A percentile compares a stretch with the other conserved stretches of the same genome.
phyloP scores from a whole-genome alignment of 768 basidiomycete genomes.

The Pleurotus giganteus region DNA sequence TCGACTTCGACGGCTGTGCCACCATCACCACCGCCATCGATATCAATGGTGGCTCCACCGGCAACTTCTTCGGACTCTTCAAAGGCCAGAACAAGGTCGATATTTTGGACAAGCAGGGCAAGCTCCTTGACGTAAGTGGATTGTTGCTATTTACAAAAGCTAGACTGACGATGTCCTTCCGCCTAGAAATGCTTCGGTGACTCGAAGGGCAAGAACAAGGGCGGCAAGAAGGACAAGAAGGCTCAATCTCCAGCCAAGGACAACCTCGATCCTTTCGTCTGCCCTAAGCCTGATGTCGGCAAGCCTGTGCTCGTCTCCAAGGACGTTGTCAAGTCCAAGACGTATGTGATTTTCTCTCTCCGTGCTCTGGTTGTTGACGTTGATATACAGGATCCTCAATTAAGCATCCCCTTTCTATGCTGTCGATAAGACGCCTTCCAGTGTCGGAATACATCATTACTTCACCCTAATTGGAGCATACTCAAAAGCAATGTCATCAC shows the following conservation, averaged over 20 bases:
- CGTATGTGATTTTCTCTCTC: not conserved
- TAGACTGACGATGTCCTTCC: no score
- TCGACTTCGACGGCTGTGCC: conserved; percentile 4
- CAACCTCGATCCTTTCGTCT: conserved; percentile 4
- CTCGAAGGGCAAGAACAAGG: not conserved
- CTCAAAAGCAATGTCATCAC: no score
- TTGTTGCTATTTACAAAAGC: not conserved
- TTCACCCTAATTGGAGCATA: not conserved
- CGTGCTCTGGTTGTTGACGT: not conserved
- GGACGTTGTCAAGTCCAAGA: conserved; percentile 3
- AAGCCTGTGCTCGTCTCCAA: conserved; percentile 5
- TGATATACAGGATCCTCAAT: conserved; percentile 7
- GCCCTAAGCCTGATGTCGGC: not conserved
- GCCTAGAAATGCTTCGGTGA: not conserved
- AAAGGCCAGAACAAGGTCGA: conserved; percentile 4
- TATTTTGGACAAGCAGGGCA: conserved; percentile 3
- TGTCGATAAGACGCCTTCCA: not conserved
- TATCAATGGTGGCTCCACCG: conserved; percentile 1
- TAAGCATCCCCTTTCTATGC: not conserved
- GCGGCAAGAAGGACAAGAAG: not conserved
- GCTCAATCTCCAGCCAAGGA: no score
- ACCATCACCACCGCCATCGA: conserved; percentile 4
- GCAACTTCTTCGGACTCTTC: conserved; percentile 9
- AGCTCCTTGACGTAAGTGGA: conserved; percentile 2
- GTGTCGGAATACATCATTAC: not conserved